Base-by-base conservation (phyloP, 2,329 filamentous ascomycete genomes). In the Trichoderma polysporum region DNA sequence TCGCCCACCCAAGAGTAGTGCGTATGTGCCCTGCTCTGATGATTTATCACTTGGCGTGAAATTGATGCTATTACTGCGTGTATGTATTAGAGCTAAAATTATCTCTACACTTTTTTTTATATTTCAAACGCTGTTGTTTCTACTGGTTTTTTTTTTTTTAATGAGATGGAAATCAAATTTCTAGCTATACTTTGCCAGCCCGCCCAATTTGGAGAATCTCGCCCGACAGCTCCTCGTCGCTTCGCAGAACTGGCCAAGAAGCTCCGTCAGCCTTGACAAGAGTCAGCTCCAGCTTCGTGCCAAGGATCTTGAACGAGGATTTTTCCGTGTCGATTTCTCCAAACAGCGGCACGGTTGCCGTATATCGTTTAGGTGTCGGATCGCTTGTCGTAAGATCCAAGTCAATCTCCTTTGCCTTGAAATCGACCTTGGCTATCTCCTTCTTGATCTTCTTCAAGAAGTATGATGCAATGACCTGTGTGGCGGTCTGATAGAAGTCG, bases 381-480 rank as follows among this genome's bases (percentile, higher is more conserved):
- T 97, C 94, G 35, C 86, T 87, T 9, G 95, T 99, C n/a, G 87
- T 88, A 45, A 99, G 85, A 76, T 99, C 92, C 50, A 99, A 85
- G 12, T 85, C 84, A 59, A 98, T 79, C 54, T 86, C 82, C 56
- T 84, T 82, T 2, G 85, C 74, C 39, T 82, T 78, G 76, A 98
- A 94, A 27, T 85, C 82, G 53, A 98, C 85, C 71, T 86, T 90
- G 60, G 93, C 91, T 29, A 82, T 86, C 27, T 90, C 86, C 80
- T 94, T 96, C 80, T 94, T 88, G 74, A 99, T 97, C 82, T 98
- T 98, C 84, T 98, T 99, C 64, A 98, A 85, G 81, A 97, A 99
- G 72, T 97, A 90, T 9, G 92, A 95, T 2, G 91, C 94, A 71
- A 96, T 97, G 66, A 98, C 92, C 15, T 88, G 89, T 13, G 87